Conservation (phyloP, 2,329 filamentous ascomycete genomes). For the Neopestalotiopsis sp. region DNA sequence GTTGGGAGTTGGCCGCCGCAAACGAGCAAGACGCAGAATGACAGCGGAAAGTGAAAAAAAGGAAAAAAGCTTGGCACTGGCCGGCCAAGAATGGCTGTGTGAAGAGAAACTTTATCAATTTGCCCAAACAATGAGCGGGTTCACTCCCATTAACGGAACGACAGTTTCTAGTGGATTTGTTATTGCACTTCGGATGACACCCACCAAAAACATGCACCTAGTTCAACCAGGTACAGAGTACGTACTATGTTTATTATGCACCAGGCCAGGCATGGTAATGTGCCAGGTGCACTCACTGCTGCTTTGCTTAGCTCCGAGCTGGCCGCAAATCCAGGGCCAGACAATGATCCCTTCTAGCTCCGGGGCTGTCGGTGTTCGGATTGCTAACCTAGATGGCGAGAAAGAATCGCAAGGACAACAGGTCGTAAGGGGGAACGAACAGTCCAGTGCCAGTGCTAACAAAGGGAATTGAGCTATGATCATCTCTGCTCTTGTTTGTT, state of each 20-base stretch:
- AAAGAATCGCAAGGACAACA: neutral
- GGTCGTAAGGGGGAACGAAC: too few relatives aligned
- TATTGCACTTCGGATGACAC: too few relatives aligned
- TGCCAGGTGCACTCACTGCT: neutral
- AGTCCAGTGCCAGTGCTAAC: too few relatives aligned
- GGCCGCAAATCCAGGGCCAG: neutral
- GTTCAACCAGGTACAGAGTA: too few relatives aligned
- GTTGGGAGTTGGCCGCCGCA: neutral
- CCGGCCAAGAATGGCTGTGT: conserved; percentile 13
- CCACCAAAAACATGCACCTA: too few relatives aligned
- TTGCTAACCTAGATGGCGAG: neutral
- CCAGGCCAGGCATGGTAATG: neutral
- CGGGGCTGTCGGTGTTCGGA: neutral
- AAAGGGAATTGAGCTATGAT: too few relatives aligned
- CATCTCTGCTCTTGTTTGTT: neutral
- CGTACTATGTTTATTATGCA: neutral
- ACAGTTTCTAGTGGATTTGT: too few relatives aligned
- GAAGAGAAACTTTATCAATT: neutral
- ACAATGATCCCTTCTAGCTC: conserved; percentile 13
- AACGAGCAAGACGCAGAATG: neutral
- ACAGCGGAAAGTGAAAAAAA: neutral
- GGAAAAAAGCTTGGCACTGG: conserved; percentile 10
- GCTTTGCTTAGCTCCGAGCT: neutral
- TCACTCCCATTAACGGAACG: too few relatives aligned
- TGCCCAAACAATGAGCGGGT: neutral